These are phyloP conservation scores for Ophiostoma piceae DNA, from an alignment of 2,329 filamentous ascomycete genomes.

Conservation along the genomic window DNA sequence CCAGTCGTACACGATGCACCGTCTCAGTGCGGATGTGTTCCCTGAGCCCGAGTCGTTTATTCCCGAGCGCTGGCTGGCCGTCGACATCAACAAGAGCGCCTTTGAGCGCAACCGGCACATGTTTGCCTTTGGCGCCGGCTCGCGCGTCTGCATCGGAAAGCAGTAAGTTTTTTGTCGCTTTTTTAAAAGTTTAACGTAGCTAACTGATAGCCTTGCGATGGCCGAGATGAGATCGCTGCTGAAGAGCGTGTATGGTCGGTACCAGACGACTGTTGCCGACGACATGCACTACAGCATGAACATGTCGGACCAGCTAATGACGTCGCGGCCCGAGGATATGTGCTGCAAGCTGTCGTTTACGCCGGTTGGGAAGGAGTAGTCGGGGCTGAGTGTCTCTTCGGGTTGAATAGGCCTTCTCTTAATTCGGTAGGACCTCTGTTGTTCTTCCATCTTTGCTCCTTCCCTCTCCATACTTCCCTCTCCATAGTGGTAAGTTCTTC, in stretches of 20 bases:
- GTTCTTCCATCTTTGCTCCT: not conserved
- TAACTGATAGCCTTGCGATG: conserved; percentile 52
- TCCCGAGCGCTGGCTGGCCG: conserved; percentile 71
- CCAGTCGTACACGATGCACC: conserved; percentile 56
- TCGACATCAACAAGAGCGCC: conserved; percentile 40
- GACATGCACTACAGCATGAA: conserved; percentile 55
- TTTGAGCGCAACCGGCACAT: conserved; percentile 55
- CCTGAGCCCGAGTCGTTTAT: conserved; percentile 69
- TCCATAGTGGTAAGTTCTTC: not conserved
- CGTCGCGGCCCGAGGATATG: conserved; percentile 5
- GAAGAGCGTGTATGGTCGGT: conserved; percentile 54
- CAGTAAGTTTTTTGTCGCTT: not conserved
- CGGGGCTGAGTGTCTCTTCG: not conserved
- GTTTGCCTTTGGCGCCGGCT: conserved; percentile 61
- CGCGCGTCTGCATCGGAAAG: conserved; percentile 55
- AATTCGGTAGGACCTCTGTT: not conserved
- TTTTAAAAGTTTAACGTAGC: not conserved
- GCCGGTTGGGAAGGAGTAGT: not conserved
- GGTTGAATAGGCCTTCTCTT: not conserved
- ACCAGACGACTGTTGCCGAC: conserved; percentile 47
- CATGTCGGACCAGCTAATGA: conserved; percentile 58
- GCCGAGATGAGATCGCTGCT: conserved; percentile 63
- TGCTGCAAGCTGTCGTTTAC: conserved; percentile 15
- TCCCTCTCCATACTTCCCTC: not conserved
- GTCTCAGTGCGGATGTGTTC: conserved; percentile 60